Percentiles rank a stretch among this genome's conserved stretches.
Conservation (phyloP, 805 yeast species). For the Candida suzukii region DNA sequence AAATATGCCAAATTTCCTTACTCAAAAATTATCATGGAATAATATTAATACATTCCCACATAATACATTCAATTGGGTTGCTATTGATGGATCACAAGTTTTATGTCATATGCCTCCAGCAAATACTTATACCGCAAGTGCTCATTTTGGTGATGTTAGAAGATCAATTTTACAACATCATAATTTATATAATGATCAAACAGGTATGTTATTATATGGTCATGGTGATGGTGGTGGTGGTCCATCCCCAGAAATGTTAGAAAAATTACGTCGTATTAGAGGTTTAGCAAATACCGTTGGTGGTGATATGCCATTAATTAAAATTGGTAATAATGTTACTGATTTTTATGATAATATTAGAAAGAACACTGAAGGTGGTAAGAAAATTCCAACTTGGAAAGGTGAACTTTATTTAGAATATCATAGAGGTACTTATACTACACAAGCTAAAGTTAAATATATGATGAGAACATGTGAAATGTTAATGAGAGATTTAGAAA, state of each 20-base stretch:
- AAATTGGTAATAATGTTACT: conserved; percentile 71
- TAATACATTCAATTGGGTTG: conserved; percentile 91
- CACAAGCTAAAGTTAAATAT: conserved; percentile 82
- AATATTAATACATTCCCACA: conserved; percentile 88
- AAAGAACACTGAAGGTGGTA: conserved; percentile 57
- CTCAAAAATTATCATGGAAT: conserved; percentile 96
- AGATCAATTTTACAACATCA: conserved; percentile 78
- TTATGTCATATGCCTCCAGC: conserved; percentile 98
- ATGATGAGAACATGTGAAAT: conserved; percentile 72
- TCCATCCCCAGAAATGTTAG: conserved; percentile 89
- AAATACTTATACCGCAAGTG: conserved; percentile 89
- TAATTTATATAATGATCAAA: conserved; percentile 71
- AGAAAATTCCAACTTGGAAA: conserved; percentile 73
- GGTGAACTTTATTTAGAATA: conserved; percentile 93
- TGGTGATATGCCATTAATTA: conserved; percentile 66
- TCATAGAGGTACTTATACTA: conserved; percentile 95
- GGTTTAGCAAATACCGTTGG: conserved; percentile 81
- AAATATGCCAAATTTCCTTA: conserved; percentile 76
- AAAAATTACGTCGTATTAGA: conserved; percentile 84
- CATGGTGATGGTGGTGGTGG: conserved; percentile 99
- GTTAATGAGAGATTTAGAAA: conserved; percentile 79
- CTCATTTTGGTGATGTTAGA: conserved; percentile 87
- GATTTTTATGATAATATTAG: conserved; percentile 69
- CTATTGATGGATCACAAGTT: conserved; percentile 89
- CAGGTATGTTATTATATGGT: conserved; percentile 79